These are phyloP conservation scores for Spiraea crenata DNA, from an alignment of 331 rosid genomes.

Conservation along the genomic window DNA sequence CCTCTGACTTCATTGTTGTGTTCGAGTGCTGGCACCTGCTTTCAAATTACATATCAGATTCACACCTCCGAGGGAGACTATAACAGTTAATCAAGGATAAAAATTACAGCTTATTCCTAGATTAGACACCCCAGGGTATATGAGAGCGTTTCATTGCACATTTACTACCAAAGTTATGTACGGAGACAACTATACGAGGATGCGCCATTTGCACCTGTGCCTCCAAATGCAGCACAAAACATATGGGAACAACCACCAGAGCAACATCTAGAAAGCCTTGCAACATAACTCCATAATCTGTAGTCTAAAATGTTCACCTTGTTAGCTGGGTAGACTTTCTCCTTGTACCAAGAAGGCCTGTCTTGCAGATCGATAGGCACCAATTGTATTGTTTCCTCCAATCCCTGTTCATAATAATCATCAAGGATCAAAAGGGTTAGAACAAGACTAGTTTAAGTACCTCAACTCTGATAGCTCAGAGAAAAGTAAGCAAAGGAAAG, in stretches of 20 bases:
- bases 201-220: neutral
- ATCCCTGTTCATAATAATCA: conserved; percentile 43
- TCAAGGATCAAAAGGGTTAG: neutral
- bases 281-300: too few relatives aligned
- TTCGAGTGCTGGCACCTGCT: conserved; percentile 47
- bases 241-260: neutral
- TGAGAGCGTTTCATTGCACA: neutral
- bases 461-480: neutral
- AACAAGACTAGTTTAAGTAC: neutral
- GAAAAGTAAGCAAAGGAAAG: neutral
- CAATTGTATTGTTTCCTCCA: conserved; percentile 62
- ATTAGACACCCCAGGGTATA: neutral
- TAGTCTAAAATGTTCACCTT: conserved; percentile 43
- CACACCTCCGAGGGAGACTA: neutral
- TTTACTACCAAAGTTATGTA: too few relatives aligned
- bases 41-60: conserved; percentile 6
- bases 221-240: neutral
- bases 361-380: conserved; percentile 71
- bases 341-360: conserved; percentile 88
- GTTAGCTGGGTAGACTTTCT: conserved; percentile 70
- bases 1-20: conserved; percentile 59
- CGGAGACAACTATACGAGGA: too few relatives aligned
- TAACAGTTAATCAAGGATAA: neutral
- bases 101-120: neutral
- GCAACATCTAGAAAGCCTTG: neutral